These are phyloP conservation scores for Spergularia bocconei DNA, from an alignment of 148 eudicot species.

Conservation along the genomic window DNA sequence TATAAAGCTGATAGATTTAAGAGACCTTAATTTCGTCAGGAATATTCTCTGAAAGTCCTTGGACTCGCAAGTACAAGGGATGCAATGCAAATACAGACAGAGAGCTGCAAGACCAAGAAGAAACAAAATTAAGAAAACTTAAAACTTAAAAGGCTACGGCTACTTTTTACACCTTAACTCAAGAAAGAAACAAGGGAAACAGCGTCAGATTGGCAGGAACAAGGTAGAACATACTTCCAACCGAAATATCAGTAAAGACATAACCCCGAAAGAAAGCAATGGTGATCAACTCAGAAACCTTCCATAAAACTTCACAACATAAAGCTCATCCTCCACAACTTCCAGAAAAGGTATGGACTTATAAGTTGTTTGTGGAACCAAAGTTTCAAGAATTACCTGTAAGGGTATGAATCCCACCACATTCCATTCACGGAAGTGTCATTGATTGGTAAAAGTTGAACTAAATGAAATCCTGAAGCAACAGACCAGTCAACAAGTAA, in stretches of 20 bases:
- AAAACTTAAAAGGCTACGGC: neutral
- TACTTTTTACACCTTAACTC: neutral
- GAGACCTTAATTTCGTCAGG: conserved; percentile 77
- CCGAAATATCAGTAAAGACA: neutral
- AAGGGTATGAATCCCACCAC: conserved; percentile 99
- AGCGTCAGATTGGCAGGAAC: no score
- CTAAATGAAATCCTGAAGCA: conserved; percentile 85
- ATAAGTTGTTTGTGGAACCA: neutral
- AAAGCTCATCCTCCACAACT: conserved; percentile 10
- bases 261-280: neutral
- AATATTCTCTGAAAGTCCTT: conserved; percentile 69
- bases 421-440: conserved; percentile 88
- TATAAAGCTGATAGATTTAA: conserved; percentile 7
- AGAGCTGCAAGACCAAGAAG: conserved; percentile 59
- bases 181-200: neutral
- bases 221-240: no score
- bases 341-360: conserved; percentile 11
- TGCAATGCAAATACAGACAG: conserved; percentile 96
- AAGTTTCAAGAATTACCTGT: conserved; percentile 52
- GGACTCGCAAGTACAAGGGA: conserved; percentile 84
- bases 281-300: neutral
- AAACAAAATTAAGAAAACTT: neutral
- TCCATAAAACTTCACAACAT: neutral
- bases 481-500: conserved; percentile 92
- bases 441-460: conserved; percentile 94